A percentile compares a stretch with the other conserved stretches of the same genome.
phyloP scores from a whole-genome alignment of 768 basidiomycete genomes.

The Mycena sanguinolenta region DNA sequence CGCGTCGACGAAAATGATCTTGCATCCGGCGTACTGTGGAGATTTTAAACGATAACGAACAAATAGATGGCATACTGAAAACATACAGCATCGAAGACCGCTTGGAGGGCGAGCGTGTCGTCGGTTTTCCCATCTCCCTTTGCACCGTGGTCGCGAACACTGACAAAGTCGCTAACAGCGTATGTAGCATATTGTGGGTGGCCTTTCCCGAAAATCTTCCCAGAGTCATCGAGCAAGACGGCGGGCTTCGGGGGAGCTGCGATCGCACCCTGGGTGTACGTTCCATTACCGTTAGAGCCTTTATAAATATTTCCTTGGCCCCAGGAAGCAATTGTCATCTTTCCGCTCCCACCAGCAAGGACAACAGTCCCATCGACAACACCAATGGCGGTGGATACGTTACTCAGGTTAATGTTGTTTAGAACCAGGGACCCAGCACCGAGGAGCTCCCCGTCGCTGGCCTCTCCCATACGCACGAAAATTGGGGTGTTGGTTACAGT shows the following conservation, averaged over 20 bases:
- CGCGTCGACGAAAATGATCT: constrained; percentile 87
- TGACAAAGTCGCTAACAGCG: constrained; percentile 74
- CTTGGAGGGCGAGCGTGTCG: constrained; percentile 76
- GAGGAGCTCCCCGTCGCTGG: constrained; percentile 60
- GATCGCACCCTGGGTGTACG: constrained; percentile 66
- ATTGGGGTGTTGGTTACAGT: constrained; percentile 70
- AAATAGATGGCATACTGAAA: not conserved
- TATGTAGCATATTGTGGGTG: constrained; percentile 80
- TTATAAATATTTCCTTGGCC: constrained; percentile 81
- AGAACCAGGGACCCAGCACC: constrained; percentile 72
- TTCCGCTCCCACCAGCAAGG: constrained; percentile 72
- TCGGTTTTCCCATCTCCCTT: constrained; percentile 82
- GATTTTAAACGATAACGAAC: not conserved
- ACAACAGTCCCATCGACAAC: constrained; percentile 64
- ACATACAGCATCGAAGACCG: constrained; percentile 69
- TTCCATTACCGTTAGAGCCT: constrained; percentile 58
- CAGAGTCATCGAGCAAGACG: constrained; percentile 66
- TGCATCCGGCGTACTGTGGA: constrained; percentile 74
- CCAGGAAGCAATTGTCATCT: constrained; percentile 75
- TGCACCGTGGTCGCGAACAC: constrained; percentile 78
- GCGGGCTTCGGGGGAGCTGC: constrained; percentile 65
- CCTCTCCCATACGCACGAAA: constrained; percentile 66
- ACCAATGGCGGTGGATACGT: constrained; percentile 72
- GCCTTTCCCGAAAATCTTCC: constrained; percentile 69
- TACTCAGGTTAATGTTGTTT: constrained; percentile 71